Percentiles rank a stretch among this genome's conserved stretches.
These are phyloP conservation scores for Podosphaera xanthii DNA, from an alignment of 2,329 filamentous ascomycete species.

Conservation along the genomic window DNA sequence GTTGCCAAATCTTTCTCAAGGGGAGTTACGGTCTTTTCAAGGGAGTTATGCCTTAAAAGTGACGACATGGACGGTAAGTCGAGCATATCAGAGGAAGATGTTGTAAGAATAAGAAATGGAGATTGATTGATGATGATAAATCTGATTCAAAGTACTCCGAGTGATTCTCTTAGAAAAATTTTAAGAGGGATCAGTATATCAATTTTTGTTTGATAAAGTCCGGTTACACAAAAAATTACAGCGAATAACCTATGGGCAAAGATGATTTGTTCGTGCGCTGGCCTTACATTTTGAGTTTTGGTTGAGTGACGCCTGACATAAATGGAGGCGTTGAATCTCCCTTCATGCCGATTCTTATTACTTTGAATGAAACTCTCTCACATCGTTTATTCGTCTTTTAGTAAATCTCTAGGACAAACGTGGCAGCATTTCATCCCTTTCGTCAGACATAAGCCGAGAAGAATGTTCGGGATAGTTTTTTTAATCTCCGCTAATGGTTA, in stretches of 20 bases:
- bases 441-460: background rate
- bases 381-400: background rate
- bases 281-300: background rate
- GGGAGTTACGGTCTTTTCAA: conserved; percentile 3
- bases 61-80: conserved; percentile 10
- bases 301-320: background rate
- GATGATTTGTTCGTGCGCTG: background rate
- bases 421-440: background rate
- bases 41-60: conserved; percentile 4
- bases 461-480: background rate
- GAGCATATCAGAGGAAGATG: background rate
- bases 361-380: background rate
- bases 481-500: background rate
- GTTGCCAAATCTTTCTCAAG: conserved; percentile 5
- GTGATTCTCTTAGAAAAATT: background rate
- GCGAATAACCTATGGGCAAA: background rate
- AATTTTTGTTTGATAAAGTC: background rate
- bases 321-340: background rate
- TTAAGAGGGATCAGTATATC: background rate
- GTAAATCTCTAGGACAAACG: background rate
- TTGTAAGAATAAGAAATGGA: background rate
- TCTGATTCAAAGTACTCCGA: background rate
- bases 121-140: background rate
- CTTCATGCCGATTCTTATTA: background rate
- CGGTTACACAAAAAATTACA: background rate